These are phyloP conservation scores for Cytospora schulzeri DNA, from an alignment of 2,329 filamentous ascomycete species.

Conservation along the genomic window DNA sequence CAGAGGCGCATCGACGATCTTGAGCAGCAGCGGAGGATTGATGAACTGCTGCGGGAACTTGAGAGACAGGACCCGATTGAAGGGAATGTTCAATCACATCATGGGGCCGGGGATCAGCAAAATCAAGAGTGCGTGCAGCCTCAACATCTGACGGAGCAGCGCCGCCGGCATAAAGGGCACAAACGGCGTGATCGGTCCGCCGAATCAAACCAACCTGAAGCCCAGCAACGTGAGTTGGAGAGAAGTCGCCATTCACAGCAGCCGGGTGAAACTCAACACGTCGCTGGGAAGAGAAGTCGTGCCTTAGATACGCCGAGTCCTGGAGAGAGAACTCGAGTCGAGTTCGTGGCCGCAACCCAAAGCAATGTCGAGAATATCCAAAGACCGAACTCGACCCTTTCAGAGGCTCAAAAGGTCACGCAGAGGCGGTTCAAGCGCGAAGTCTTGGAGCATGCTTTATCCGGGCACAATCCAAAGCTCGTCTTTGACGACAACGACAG, in stretches of 20 bases:
- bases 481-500: constrained; percentile 8
- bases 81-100: neutral
- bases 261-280: neutral
- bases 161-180: neutral
- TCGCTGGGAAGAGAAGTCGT: neutral
- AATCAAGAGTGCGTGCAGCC: neutral
- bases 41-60: neutral
- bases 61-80: neutral
- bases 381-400: neutral
- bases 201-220: neutral
- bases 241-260: neutral
- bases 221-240: neutral
- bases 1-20: constrained; percentile 12
- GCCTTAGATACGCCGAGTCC: neutral
- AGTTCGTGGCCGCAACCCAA: neutral
- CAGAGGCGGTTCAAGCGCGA: constrained; percentile 3
- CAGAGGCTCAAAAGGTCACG: too few species aligned
- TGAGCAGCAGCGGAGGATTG: constrained; percentile 1
- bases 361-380: neutral
- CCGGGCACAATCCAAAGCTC: constrained; percentile 4
- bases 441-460: constrained; percentile 1
- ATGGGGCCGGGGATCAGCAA: neutral
- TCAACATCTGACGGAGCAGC: neutral
- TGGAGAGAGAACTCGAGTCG: neutral
- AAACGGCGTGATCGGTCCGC: neutral